A percentile compares a stretch with the other conserved stretches of the same genome.
Conservation (phyloP, 768 basidiomycete species). For the Psilocybe cyanescens region DNA sequence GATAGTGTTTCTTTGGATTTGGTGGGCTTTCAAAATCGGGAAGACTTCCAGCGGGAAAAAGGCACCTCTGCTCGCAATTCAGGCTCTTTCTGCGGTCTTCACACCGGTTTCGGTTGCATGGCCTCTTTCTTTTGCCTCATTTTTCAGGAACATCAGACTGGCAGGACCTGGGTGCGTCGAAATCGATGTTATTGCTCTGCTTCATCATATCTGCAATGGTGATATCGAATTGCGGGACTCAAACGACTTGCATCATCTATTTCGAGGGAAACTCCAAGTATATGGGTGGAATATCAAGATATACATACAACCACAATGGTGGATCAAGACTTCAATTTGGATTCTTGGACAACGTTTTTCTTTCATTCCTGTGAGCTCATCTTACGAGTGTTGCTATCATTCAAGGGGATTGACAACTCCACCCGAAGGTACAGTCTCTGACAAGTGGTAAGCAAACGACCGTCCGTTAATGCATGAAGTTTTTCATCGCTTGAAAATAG, state of each 20-base stretch:
- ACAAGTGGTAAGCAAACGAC: not conserved
- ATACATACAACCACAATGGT: constrained; percentile 33
- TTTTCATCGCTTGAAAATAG: not conserved
- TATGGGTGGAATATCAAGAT: constrained; percentile 44
- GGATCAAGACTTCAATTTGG: constrained; percentile 40
- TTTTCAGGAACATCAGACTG: constrained; percentile 24
- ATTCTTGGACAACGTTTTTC: constrained; percentile 27
- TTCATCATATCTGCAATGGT: constrained; percentile 40
- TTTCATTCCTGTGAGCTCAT: not conserved
- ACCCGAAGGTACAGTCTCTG: not conserved
- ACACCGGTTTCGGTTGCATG: constrained; percentile 48
- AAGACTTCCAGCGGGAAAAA: not conserved
- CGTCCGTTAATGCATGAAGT: not conserved
- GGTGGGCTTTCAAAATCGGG: not conserved
- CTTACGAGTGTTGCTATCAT: not conserved
- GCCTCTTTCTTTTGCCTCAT: constrained; percentile 39
- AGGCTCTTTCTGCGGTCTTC: constrained; percentile 44
- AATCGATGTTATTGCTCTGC: constrained; percentile 34
- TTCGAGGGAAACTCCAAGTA: constrained; percentile 33
- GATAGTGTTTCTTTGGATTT: not conserved
- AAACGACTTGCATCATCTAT: constrained; percentile 39
- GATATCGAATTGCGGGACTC: constrained; percentile 48
- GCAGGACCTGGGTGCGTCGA: constrained; percentile 8
- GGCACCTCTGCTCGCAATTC: constrained; percentile 17
- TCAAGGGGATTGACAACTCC: not conserved